A percentile compares a stretch with the other conserved stretches of the same genome.
Conservation (phyloP, 306 rosid genomes). For the Senna siamea region DNA sequence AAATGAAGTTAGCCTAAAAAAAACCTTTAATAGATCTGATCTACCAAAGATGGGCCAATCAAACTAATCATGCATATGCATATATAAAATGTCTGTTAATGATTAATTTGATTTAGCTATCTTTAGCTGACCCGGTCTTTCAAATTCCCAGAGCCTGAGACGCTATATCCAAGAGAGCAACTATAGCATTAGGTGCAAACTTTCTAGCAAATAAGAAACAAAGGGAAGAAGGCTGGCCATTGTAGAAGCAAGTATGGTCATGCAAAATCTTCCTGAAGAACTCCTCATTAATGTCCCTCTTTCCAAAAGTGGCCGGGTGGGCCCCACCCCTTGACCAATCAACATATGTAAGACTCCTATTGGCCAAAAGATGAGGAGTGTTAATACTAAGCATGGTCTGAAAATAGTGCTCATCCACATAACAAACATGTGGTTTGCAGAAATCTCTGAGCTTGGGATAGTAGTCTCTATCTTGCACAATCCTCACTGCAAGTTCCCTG, state of each 20-base stretch:
- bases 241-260: conserved; percentile 67
- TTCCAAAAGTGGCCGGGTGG: conserved; percentile 95
- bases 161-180: conserved; percentile 68
- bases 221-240: conserved; percentile 75
- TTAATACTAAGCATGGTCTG: conserved; percentile 84
- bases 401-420: conserved; percentile 95
- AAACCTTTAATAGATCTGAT: neutral
- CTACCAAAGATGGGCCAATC: neutral
- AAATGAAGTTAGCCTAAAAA: conserved; percentile 40
- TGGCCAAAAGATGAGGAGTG: conserved; percentile 75
- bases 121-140: conserved; percentile 4
- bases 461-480: conserved; percentile 67
- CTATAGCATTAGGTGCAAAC: conserved; percentile 87
- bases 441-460: conserved; percentile 73
- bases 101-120: neutral
- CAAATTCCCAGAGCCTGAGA: conserved; percentile 67
- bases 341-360: conserved; percentile 82
- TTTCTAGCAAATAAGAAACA: conserved; percentile 92
- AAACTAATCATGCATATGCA: neutral
- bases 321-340: conserved; percentile 99
- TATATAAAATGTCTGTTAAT: neutral
- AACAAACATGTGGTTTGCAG: conserved; percentile 79
- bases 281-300: conserved; percentile 70
- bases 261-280: conserved; percentile 66
- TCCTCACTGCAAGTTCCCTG: conserved; percentile 69